Percentiles rank a stretch among this genome's conserved stretches.
Evolutionary conservation across 768 basidiomycete species (phyloP).

Genomic region (Tricholoma furcatifolium): DNA sequence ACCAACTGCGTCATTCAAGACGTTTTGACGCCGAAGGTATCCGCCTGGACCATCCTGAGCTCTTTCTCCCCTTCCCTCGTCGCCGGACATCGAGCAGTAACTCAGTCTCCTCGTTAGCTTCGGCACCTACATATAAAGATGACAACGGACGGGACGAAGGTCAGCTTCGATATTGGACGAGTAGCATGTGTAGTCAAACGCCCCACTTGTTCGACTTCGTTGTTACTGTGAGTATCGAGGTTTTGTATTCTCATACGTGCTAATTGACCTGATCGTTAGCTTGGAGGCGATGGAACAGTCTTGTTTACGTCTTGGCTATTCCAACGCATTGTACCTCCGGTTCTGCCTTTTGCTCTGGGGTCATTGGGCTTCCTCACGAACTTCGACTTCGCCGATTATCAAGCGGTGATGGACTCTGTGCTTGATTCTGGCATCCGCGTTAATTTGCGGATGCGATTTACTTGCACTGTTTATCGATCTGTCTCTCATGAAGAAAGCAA

Average conservation of each 20-base stretch:
- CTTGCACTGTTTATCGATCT: constrained; percentile 96
- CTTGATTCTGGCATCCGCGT: constrained; percentile 94
- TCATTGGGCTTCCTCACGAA: constrained; percentile 97
- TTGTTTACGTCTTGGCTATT: constrained; percentile 99
- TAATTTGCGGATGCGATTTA: constrained; percentile 98
- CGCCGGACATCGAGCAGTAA: constrained; percentile 70
- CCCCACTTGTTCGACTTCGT: constrained; percentile 98
- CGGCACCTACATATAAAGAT: constrained; percentile 40
- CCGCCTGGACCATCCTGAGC: constrained; percentile 78
- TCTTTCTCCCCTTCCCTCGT: constrained; percentile 78
- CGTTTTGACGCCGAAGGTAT: constrained; percentile 95
- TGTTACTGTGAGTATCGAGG: constrained; percentile 68
- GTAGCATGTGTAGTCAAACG: constrained; percentile 88
- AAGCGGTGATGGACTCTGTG: constrained; percentile 80
- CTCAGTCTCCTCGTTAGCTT: constrained; percentile 57
- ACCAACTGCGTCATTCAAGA: constrained; percentile 83
- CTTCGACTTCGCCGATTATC: constrained; percentile 89
- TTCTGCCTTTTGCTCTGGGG: constrained; percentile 94
- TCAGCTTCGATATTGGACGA: constrained; percentile 96
- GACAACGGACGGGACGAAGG: constrained; percentile 65
- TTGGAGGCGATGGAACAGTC: constrained; percentile 98
- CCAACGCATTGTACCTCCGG: constrained; percentile 97
- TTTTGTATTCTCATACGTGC: neutral
- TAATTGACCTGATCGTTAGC: constrained; percentile 42
- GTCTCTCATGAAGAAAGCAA: constrained; percentile 71